These are phyloP conservation scores for Mucor irregularis DNA, from an alignment of 371 early-diverging fungal species.

Conservation along the genomic window DNA sequence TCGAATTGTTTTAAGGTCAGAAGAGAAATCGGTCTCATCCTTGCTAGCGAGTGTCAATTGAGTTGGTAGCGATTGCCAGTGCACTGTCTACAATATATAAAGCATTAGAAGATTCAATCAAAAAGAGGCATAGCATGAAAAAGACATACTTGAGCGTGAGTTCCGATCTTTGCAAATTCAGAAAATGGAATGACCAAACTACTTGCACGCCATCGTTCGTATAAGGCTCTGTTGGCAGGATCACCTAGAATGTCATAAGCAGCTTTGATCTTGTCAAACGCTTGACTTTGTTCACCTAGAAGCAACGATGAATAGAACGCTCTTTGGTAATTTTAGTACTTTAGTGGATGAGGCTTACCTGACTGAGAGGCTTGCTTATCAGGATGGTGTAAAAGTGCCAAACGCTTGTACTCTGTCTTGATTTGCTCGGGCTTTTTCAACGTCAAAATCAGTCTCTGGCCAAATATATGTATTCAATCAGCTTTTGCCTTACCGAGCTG, in stretches of 20 bases:
- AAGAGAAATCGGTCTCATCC: neutral
- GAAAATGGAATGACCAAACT: conserved; percentile 31
- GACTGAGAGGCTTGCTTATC: no score
- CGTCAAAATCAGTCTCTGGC: neutral
- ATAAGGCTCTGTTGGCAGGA: conserved; percentile 25
- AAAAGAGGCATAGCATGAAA: no score
- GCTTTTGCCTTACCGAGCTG: conserved; percentile 14
- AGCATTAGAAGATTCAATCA: neutral
- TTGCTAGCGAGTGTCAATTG: conserved; percentile 20
- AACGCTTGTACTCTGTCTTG: conserved; percentile 26
- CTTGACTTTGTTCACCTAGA: neutral
- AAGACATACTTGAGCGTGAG: conserved; percentile 40
- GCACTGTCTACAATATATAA: conserved; percentile 23
- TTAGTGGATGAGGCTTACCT: no score
- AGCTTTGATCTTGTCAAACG: conserved; percentile 24
- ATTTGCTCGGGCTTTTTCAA: conserved; percentile 23
- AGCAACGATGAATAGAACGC: no score
- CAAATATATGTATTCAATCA: no score
- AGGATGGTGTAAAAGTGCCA: conserved; percentile 28
- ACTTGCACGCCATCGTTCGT: conserved; percentile 38
- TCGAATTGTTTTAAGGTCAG: conserved; percentile 1
- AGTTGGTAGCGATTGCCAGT: conserved; percentile 36
- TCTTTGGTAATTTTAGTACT: no score
- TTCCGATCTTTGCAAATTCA: conserved; percentile 26
- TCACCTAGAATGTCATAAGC: conserved; percentile 37